phyloP scores from a whole-genome alignment of 352 stramenopile species.

The Globisporangium recalcitrans region DNA sequence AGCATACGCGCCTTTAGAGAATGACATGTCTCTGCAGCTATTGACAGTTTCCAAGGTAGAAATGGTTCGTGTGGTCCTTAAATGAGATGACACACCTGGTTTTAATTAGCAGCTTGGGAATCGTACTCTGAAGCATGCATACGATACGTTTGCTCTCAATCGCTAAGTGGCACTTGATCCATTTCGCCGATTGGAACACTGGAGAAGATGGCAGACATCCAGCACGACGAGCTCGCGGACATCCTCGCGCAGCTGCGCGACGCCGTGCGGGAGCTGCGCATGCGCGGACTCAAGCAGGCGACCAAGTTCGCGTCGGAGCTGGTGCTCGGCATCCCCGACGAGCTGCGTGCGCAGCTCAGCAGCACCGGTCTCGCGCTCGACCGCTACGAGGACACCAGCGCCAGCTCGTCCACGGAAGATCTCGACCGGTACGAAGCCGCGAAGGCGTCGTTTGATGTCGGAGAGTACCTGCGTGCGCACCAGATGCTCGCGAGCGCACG shows the following conservation, averaged over 20 bases:
- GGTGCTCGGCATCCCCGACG: conserved; percentile 55
- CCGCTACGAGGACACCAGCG: background rate
- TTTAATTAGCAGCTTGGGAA: no score
- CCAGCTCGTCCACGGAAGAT: conserved; percentile 11
- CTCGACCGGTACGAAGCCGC: conserved; percentile 55
- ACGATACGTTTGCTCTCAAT: background rate
- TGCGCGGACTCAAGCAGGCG: conserved; percentile 60
- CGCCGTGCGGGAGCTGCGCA: conserved; percentile 43
- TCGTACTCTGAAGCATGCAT: background rate
- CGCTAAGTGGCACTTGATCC: background rate
- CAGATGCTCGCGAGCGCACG: conserved; percentile 33
- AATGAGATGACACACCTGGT: background rate
- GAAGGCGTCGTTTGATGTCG: conserved; percentile 59
- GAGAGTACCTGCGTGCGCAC: conserved; percentile 72
- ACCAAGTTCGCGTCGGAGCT: conserved; percentile 73
- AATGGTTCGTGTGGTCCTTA: background rate
- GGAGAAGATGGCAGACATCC: conserved; percentile 7
- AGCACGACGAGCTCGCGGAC: conserved; percentile 19
- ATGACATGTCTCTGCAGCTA: background rate
- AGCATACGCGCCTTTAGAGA: background rate
- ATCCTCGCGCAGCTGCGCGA: conserved; percentile 46
- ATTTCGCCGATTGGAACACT: background rate
- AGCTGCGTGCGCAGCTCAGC: conserved; percentile 23
- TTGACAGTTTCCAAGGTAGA: background rate
- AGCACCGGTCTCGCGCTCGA: conserved; percentile 16